Percentiles rank a stretch among this genome's conserved stretches.
Conservation (phyloP, 345 rosid genomes). For the Boechera retrofracta region DNA sequence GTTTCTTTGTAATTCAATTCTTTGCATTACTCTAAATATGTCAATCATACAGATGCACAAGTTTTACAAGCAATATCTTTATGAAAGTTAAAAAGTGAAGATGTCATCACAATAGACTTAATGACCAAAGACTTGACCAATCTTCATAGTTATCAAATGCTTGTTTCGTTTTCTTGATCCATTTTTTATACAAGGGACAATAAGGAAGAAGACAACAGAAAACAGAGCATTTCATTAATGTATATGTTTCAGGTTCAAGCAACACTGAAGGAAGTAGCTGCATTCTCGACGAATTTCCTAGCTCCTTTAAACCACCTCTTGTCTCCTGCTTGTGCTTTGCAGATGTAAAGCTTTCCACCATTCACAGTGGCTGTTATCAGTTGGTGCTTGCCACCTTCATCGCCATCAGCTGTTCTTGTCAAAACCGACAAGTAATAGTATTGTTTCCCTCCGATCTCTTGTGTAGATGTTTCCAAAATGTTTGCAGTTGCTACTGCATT, state of each 20-base stretch:
- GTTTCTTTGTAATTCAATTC: slow-evolving; percentile 6
- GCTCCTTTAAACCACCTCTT: slow-evolving; percentile 99
- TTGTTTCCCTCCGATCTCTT: slow-evolving; percentile 50
- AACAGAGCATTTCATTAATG: slow-evolving; percentile 11
- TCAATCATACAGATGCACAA: not conserved
- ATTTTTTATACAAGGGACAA: slow-evolving; percentile 13
- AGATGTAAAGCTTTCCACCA: slow-evolving; percentile 78
- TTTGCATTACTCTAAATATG: not conserved
- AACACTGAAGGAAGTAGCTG: slow-evolving; percentile 76
- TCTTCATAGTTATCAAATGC: not conserved
- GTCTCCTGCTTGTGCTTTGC: slow-evolving; percentile 98
- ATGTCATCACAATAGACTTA: not conserved
- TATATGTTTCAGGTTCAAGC: slow-evolving; percentile 51
- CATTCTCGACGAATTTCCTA: slow-evolving; percentile 69
- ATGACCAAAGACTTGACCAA: not conserved
- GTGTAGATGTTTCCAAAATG: slow-evolving; percentile 65
- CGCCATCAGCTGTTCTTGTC: slow-evolving; percentile 99
- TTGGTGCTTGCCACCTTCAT: slow-evolving; percentile 95
- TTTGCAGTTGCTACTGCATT: slow-evolving; percentile 81
- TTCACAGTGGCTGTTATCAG: slow-evolving; percentile 73
- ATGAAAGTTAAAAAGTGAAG: not conserved
- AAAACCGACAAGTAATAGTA: slow-evolving; percentile 73
- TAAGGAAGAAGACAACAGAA: slow-evolving; percentile 8
- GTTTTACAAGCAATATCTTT: not conserved
- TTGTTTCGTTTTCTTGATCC: slow-evolving; percentile 18